A percentile compares a stretch with the other conserved stretches of the same genome.
Conservation (phyloP, 106 monocot species). For the Dendrobium chrysotoxum region DNA sequence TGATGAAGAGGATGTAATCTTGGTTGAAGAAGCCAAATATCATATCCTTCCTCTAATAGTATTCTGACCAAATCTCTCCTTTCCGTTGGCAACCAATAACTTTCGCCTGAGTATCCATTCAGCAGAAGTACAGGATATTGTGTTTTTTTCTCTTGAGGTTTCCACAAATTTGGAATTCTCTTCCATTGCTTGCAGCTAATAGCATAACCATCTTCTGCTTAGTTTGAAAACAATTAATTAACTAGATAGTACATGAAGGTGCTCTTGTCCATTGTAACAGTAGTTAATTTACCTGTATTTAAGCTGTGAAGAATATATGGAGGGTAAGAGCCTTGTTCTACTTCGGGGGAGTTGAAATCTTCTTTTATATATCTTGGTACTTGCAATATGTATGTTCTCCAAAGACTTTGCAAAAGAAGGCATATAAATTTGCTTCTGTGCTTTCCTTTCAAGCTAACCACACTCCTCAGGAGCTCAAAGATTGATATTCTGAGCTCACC, state of each 20-base stretch:
- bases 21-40: conserved; percentile 31
- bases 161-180: neutral
- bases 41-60: conserved; percentile 28
- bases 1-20: conserved; percentile 30
- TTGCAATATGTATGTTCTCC: conserved; percentile 33
- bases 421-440: conserved; percentile 14
- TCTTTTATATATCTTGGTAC: conserved; percentile 11
- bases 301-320: conserved; percentile 24
- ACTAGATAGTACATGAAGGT: neutral
- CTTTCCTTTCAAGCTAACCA: conserved; percentile 22
- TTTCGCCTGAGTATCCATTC: conserved; percentile 19
- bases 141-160: neutral
- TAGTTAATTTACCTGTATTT: conserved; percentile 15
- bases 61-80: conserved; percentile 20
- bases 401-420: conserved; percentile 25
- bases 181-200: conserved; percentile 32
- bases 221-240: conserved; percentile 1
- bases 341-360: neutral
- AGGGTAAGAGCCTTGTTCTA: conserved; percentile 13
- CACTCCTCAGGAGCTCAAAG: conserved; percentile 17
- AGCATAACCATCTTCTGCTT: conserved; percentile 23
- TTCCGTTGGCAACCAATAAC: conserved; percentile 23
- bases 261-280: neutral
- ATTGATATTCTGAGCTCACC: conserved; percentile 22
- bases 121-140: conserved; percentile 29